Conservation (phyloP, 148 eudicot genomes). For the Euryodendron excelsum region DNA sequence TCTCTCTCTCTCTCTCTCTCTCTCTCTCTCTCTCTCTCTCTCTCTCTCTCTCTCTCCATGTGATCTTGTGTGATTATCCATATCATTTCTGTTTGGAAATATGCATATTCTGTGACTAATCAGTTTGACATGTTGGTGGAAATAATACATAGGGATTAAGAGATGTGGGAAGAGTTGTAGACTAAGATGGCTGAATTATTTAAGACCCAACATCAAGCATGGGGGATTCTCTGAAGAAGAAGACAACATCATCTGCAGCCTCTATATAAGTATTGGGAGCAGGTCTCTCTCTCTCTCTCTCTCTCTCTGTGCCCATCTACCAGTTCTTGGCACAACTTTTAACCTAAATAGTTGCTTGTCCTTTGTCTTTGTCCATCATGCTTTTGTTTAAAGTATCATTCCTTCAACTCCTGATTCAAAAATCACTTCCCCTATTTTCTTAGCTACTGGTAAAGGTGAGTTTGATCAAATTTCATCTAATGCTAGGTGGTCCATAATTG, state of each 20-base stretch:
- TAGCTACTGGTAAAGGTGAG: not conserved
- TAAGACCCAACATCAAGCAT: constrained; percentile 91
- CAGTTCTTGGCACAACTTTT: not conserved
- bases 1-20: not conserved
- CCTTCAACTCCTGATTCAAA: constrained; percentile 14
- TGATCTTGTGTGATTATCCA: not conserved
- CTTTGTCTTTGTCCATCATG: constrained; percentile 19
- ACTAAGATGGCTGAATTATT: constrained; percentile 86
- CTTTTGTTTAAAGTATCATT: constrained; percentile 19
- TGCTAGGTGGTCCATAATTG: constrained; percentile 91
- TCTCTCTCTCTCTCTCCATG: not conserved
- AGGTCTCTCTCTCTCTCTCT: constrained; percentile 45
- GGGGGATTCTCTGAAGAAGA: constrained; percentile 96
- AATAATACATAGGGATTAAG: constrained; percentile 58
- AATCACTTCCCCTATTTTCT: not conserved
- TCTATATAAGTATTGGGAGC: constrained; percentile 95
- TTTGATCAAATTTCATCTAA: not conserved
- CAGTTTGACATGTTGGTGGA: not conserved
- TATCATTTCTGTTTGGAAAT: not conserved
- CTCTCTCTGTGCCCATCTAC: constrained; percentile 1
- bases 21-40: not conserved
- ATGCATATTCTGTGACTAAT: not conserved
- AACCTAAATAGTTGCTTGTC: constrained; percentile 20
- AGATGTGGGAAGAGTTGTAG: constrained; percentile 98
- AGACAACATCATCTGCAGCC: constrained; percentile 83